Base-by-base conservation (phyloP, 495 filamentous ascomycete species). In the Durotheca rogersii region DNA sequence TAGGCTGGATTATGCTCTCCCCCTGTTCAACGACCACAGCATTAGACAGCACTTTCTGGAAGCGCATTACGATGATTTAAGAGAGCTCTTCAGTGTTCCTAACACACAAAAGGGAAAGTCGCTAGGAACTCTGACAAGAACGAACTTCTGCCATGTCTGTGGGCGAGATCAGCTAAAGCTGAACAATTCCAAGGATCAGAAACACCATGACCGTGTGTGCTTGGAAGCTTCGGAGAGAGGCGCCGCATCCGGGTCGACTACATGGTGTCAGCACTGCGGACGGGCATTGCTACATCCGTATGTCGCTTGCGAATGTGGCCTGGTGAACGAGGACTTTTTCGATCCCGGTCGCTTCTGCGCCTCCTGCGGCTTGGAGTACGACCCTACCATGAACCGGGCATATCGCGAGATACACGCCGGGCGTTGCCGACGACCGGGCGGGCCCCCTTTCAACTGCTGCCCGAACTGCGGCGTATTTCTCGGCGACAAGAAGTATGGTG, bases 21-120 rank as follows among this genome's bases (percentile, higher is more conserved):
- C 61, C 11, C 35, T 50, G 18, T 62, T 58, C 16, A 21, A 66
- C 17, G 4, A 21, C 10, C 10, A 29, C 12, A 31, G 37, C 11
- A 56, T 73, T 47, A 47, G 61, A 21, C 25, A 51, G 9, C 72
- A 75, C 31, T 61, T 73, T 10, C 16, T 32, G 5, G 47, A 59
- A 2, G 56, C 33, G 14, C 72, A 74, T 53, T 32, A 51, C 18
- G 10, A 35, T 9, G 46, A 54, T 38, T 11, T 62, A 19, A 27
- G 37, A 18, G 12, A 34, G 11, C 2, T 23, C 4, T 16, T 33
- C 35, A 43, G 16, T 0, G 16, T 5, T 14, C 14, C 43, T 11
- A n/a, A 2, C 7, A 9, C n/a, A n/a, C n/a, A n/a, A 4, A 5
- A 4, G 15, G 32, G 5, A n/a, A 15, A 14, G n/a, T 30, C 12